phyloP scores from a whole-genome alignment of 2,329 filamentous ascomycete species.

The Fusarium camptoceras region DNA sequence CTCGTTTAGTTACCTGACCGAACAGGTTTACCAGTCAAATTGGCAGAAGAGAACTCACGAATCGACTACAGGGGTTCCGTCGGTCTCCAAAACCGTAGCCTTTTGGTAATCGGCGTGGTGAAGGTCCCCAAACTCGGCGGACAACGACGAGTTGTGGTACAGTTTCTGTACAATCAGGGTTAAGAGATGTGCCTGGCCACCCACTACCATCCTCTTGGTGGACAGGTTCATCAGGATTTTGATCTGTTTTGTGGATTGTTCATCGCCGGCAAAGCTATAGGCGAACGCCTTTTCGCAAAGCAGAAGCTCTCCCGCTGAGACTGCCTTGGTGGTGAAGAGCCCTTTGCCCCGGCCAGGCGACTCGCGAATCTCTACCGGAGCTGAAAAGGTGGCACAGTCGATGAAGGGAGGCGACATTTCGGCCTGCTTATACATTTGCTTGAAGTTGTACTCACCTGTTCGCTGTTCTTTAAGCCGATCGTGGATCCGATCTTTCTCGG shows the following conservation, averaged over 20 bases:
- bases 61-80: background rate
- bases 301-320: background rate
- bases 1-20: background rate
- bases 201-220: background rate
- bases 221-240: slow-evolving; percentile 2
- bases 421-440: background rate
- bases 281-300: slow-evolving; percentile 8
- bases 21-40: background rate
- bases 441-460: background rate
- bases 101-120: background rate
- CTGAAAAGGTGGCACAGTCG: slow-evolving; percentile 1
- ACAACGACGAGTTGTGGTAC: background rate
- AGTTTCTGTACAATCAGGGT: background rate
- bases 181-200: background rate
- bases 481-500: background rate
- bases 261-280: background rate
- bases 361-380: background rate
- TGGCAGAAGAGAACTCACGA: background rate
- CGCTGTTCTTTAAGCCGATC: background rate
- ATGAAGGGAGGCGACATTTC: background rate
- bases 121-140: background rate
- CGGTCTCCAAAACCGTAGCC: background rate
- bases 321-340: background rate
- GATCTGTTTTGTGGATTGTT: background rate
- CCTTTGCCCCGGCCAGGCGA: slow-evolving; percentile 1